Conservation (phyloP, 78 protist genomes). For the Chrysochromulina parva region DNA sequence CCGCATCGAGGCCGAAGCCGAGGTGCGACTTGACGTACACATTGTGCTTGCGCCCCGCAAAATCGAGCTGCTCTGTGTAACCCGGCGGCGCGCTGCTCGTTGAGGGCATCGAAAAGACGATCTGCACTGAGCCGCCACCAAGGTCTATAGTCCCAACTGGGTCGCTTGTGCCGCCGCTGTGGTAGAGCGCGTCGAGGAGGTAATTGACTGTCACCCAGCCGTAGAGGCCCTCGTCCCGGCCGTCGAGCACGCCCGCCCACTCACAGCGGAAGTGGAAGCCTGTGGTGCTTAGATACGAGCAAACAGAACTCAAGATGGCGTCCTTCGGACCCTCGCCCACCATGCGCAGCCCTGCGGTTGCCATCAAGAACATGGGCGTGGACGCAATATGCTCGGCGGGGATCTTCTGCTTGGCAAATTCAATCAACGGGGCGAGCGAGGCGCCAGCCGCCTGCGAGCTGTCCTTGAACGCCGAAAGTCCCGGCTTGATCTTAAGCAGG, state of each 20-base stretch:
- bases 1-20: neutral
- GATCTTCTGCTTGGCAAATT: neutral
- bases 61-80: no score
- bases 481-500: slow-evolving; percentile 1
- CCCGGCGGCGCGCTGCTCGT: no score
- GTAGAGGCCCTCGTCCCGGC: slow-evolving; percentile 26
- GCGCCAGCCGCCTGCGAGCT: neutral
- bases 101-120: neutral
- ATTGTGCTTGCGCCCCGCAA: no score
- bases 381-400: neutral
- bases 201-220: slow-evolving; percentile 50
- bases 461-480: slow-evolving; percentile 18
- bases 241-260: neutral
- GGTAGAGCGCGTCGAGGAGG: neutral
- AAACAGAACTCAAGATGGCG: neutral
- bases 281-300: neutral
- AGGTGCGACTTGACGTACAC: neutral
- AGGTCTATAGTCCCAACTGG: slow-evolving; percentile 26
- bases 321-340: neutral
- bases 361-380: slow-evolving; percentile 12
- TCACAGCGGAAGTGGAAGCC: neutral
- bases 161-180: no score
- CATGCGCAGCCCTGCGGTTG: slow-evolving; percentile 40
- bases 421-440: neutral
- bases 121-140: slow-evolving; percentile 45